phyloP scores from a whole-genome alignment of 768 basidiomycete genomes.

The Boletus vinaceobasis region DNA sequence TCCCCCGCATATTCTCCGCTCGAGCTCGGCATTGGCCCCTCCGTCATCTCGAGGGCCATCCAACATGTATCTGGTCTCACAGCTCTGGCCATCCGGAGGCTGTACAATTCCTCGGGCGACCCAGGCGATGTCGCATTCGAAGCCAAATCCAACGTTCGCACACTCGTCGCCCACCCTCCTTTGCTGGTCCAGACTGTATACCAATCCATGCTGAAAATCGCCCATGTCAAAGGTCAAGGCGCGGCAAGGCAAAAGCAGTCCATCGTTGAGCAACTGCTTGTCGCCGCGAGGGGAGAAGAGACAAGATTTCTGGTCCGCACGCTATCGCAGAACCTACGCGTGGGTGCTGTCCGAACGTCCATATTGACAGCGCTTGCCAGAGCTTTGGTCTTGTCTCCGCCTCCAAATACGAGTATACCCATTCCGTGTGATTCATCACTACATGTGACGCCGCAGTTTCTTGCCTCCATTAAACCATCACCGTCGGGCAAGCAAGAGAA shows the following conservation, averaged over 20 bases:
- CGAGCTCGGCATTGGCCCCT: constrained; percentile 68
- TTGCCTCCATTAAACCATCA: constrained; percentile 17
- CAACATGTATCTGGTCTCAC: constrained; percentile 69
- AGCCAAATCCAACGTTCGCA: constrained; percentile 73
- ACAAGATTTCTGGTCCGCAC: constrained; percentile 78
- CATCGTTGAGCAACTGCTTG: constrained; percentile 76
- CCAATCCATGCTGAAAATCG: constrained; percentile 61
- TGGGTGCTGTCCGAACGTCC: constrained; percentile 84
- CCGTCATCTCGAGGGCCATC: constrained; percentile 66
- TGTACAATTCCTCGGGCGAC: constrained; percentile 78
- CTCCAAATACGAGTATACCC: constrained; percentile 23
- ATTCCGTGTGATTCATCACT: constrained; percentile 24
- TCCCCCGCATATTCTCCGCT: constrained; percentile 69
- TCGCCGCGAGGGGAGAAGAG: constrained; percentile 85
- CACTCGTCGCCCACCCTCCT: constrained; percentile 68
- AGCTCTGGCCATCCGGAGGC: constrained; percentile 49
- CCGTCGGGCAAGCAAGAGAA: constrained; percentile 30
- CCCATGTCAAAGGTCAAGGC: constrained; percentile 68
- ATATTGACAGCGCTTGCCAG: constrained; percentile 78
- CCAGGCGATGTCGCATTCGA: constrained; percentile 85
- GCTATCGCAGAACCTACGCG: constrained; percentile 71
- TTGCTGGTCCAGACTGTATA: constrained; percentile 66
- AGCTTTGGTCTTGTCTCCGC: constrained; percentile 63
- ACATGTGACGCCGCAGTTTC: constrained; percentile 23
- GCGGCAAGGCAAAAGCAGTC: constrained; percentile 73